phyloP scores from a whole-genome alignment of 306 rosid species.

The Inga oerstediana region DNA sequence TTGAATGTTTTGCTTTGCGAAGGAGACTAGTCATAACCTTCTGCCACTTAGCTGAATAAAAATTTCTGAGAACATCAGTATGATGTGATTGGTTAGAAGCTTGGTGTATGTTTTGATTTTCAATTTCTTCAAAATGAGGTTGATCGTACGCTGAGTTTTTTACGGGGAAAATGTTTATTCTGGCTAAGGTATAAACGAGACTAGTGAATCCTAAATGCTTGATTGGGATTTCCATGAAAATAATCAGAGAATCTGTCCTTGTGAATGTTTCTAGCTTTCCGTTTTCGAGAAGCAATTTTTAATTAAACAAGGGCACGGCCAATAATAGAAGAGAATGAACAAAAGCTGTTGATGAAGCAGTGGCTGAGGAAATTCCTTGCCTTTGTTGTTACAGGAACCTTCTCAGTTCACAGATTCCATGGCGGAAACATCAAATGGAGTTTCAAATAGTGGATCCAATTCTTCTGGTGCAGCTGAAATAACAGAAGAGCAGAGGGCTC shows the following conservation, averaged over 20 bases:
- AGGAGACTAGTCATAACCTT: neutral
- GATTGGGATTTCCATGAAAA: neutral
- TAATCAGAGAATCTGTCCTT: neutral
- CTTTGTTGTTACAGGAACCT: slow-evolving; percentile 52
- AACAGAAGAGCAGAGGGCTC: slow-evolving; percentile 77
- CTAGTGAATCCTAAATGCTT: neutral
- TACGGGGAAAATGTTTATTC: neutral
- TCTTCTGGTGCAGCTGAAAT: slow-evolving; percentile 42
- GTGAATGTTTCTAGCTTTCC: neutral
- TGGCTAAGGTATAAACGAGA: neutral
- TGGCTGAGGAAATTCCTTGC: slow-evolving; percentile 7
- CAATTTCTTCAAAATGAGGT: neutral
- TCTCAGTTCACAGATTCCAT: slow-evolving; percentile 34
- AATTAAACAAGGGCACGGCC: neutral
- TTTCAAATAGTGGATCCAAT: slow-evolving; percentile 37
- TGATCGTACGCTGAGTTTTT: neutral
- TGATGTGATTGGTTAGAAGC: neutral
- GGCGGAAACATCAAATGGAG: slow-evolving; percentile 35
- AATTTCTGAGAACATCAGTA: neutral
- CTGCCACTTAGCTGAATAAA: neutral
- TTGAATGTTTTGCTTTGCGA: neutral
- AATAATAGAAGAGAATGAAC: neutral
- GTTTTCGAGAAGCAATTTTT: neutral
- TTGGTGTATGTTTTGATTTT: neutral
- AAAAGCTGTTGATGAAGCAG: slow-evolving; percentile 10